These are phyloP conservation scores for Podospora tetraspora DNA, from an alignment of 495 filamentous ascomycete species.

Conservation along the genomic window DNA sequence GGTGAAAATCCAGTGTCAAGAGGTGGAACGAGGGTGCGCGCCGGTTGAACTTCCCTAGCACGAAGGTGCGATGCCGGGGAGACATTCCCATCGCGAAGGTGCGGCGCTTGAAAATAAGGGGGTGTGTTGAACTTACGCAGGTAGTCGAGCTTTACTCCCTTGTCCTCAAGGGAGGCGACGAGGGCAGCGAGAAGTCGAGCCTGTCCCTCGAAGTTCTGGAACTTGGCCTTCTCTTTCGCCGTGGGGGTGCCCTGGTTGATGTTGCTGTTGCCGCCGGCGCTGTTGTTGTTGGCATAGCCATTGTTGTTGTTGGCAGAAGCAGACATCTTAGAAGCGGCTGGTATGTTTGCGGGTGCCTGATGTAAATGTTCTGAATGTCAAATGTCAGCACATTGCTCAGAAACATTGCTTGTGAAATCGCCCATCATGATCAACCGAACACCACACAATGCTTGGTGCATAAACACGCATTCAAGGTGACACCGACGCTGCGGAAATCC, in stretches of 20 bases:
- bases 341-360: background rate
- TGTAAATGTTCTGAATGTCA: background rate
- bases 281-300: too few relatives aligned
- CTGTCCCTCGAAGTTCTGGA: constrained; percentile 44
- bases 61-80: too few relatives aligned
- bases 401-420: background rate
- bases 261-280: background rate
- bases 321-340: background rate
- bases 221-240: constrained; percentile 31
- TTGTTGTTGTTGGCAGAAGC: background rate
- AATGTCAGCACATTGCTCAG: background rate
- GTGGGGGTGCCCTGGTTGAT: background rate
- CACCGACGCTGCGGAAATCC: too few relatives aligned
- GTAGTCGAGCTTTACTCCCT: constrained; percentile 42
- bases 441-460: too few relatives aligned
- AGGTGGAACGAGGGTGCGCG: background rate
- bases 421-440: too few relatives aligned
- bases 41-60: background rate
- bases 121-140: constrained; percentile 35
- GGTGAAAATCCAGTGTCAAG: too few relatives aligned
- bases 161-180: constrained; percentile 37
- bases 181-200: constrained; percentile 47
- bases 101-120: background rate
- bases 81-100: background rate
- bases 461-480: too few relatives aligned